Conservation (phyloP, 768 basidiomycete genomes). For the Pilatotrama ljubarskyi region DNA sequence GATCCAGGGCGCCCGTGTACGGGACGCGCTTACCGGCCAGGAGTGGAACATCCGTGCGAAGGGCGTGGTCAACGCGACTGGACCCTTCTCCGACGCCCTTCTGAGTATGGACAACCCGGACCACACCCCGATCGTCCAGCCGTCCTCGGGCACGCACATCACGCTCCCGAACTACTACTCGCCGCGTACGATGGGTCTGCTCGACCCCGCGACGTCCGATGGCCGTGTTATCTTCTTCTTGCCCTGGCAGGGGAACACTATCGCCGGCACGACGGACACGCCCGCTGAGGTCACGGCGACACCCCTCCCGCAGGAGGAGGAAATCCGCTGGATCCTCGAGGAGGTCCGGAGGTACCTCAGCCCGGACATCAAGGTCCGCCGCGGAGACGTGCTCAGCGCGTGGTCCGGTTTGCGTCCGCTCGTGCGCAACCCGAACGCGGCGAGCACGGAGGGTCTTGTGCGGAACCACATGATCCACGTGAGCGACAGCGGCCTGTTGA, state of each 20-base stretch:
- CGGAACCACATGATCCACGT: slow-evolving; percentile 92
- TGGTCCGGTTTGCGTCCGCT: slow-evolving; percentile 93
- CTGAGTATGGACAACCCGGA: slow-evolving; percentile 76
- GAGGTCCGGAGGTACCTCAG: slow-evolving; percentile 89
- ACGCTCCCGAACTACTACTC: slow-evolving; percentile 97
- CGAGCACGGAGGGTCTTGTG: slow-evolving; percentile 84
- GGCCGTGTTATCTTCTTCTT: slow-evolving; percentile 99
- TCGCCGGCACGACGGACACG: slow-evolving; percentile 95
- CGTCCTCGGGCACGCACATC: slow-evolving; percentile 93
- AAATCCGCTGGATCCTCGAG: slow-evolving; percentile 95
- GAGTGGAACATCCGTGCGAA: slow-evolving; percentile 83
- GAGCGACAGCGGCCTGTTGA: slow-evolving; percentile 77
- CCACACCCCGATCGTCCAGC: slow-evolving; percentile 86
- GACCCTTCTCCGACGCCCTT: slow-evolving; percentile 87
- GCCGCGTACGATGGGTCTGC: slow-evolving; percentile 89
- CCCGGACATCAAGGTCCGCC: slow-evolving; percentile 89
- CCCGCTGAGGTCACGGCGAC: slow-evolving; percentile 70
- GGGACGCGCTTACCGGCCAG: slow-evolving; percentile 80
- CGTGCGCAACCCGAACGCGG: slow-evolving; percentile 75
- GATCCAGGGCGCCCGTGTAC: slow-evolving; percentile 72
- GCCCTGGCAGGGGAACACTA: slow-evolving; percentile 97
- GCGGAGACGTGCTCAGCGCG: slow-evolving; percentile 93
- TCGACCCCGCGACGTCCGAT: slow-evolving; percentile 94
- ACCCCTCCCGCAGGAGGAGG: slow-evolving; percentile 86
- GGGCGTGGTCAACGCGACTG: slow-evolving; percentile 96